These are phyloP conservation scores for Mycena sanguinolenta DNA, from an alignment of 768 basidiomycete species.

Conservation along the genomic window DNA sequence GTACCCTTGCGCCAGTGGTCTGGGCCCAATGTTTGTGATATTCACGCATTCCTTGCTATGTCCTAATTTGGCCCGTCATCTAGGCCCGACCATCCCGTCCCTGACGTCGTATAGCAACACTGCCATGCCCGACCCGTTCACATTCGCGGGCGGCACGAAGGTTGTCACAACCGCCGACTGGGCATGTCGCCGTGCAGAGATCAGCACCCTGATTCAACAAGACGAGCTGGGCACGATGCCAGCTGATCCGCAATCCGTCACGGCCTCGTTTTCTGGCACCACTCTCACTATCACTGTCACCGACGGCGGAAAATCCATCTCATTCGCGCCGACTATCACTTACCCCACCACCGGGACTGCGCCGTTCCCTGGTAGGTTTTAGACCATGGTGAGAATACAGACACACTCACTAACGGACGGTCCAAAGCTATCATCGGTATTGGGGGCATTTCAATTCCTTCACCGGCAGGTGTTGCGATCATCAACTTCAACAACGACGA, in stretches of 20 bases:
- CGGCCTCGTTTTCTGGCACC: constrained; percentile 57
- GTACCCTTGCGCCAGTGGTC: neutral
- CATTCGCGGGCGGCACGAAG: constrained; percentile 58
- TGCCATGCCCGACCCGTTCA: constrained; percentile 67
- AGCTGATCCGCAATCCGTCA: constrained; percentile 59
- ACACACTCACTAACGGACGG: neutral
- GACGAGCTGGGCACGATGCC: constrained; percentile 69
- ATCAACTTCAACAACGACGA: constrained; percentile 68
- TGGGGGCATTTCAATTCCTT: constrained; percentile 58
- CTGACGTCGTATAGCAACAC: constrained; percentile 54
- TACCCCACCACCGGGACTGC: constrained; percentile 57
- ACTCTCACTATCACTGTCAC: constrained; percentile 64
- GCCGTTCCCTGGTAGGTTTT: constrained; percentile 55
- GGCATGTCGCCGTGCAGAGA: constrained; percentile 64
- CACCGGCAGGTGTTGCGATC: constrained; percentile 54
- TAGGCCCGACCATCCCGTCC: constrained; percentile 33
- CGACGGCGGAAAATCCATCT: constrained; percentile 61
- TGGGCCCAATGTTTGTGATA: constrained; percentile 9
- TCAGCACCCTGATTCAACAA: constrained; percentile 61
- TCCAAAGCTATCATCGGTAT: constrained; percentile 50
- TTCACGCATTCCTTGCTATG: neutral
- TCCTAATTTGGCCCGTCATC: neutral
- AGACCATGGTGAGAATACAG: neutral
- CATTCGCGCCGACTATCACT: constrained; percentile 61
- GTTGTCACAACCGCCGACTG: constrained; percentile 62